These are phyloP conservation scores for Cryphonectria nitschkei DNA, from an alignment of 2,329 filamentous ascomycete genomes.

Conservation along the genomic window DNA sequence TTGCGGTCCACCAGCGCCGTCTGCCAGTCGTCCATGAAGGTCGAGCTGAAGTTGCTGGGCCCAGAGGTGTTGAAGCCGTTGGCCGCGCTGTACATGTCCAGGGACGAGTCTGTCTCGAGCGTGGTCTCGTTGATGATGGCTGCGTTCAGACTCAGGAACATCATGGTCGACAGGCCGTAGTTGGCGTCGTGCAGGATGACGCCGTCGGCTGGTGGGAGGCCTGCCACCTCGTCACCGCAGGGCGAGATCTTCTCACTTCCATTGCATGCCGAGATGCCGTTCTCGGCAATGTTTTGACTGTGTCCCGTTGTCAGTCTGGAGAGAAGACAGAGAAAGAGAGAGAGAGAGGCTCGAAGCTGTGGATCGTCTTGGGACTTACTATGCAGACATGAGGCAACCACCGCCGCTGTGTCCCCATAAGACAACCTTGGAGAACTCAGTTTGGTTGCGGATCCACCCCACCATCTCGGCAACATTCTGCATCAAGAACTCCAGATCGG, in stretches of 20 bases:
- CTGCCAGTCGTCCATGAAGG: constrained; percentile 25
- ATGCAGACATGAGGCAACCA: constrained; percentile 31
- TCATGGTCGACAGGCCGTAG: constrained; percentile 31
- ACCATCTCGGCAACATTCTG: constrained; percentile 24
- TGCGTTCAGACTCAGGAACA: constrained; percentile 28
- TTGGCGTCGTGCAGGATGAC: constrained; percentile 28
- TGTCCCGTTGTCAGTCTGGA: not conserved
- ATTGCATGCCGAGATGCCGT: constrained; percentile 29
- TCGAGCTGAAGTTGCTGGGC: constrained; percentile 28
- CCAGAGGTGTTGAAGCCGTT: constrained; percentile 29
- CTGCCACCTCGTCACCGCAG: constrained; percentile 26
- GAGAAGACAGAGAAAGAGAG: not conserved
- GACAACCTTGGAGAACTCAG: constrained; percentile 16
- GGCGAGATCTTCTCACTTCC: constrained; percentile 31
- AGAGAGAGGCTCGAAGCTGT: not conserved
- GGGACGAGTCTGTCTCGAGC: constrained; percentile 21
- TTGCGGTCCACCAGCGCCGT: constrained; percentile 26
- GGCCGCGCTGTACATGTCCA: constrained; percentile 25
- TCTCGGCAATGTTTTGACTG: constrained; percentile 32
- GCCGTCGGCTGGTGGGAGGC: constrained; percentile 29
- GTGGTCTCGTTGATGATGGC: constrained; percentile 28
- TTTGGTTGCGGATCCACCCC: constrained; percentile 28
- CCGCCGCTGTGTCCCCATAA: constrained; percentile 25
- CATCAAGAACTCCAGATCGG: constrained; percentile 31
- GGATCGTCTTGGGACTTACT: constrained; percentile 6